Conservation (phyloP, 1,284 basidiomycete species). For the Ustilago shanxiensis region DNA sequence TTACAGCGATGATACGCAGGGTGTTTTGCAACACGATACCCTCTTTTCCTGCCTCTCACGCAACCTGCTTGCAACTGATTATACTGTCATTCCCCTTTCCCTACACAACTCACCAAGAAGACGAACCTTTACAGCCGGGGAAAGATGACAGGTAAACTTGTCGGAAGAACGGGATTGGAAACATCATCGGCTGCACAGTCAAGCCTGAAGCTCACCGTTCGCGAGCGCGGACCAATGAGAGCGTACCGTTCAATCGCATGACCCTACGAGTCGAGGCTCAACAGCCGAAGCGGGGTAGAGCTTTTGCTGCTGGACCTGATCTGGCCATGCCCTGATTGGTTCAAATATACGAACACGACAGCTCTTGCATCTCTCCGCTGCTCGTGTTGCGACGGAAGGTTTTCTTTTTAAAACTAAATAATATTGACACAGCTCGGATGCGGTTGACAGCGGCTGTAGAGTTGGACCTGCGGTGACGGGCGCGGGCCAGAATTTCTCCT, state of each 20-base stretch:
- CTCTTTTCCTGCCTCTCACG: no score
- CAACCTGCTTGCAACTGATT: no score
- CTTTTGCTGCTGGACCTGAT: not conserved
- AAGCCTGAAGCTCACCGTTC: not conserved
- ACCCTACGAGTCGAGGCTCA: not conserved
- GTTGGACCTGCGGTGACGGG: constrained; percentile 12
- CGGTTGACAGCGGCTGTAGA: constrained; percentile 14
- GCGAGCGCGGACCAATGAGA: no score
- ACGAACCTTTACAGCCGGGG: not conserved
- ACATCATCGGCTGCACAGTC: not conserved
- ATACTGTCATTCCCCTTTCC: no score
- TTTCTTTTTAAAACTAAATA: not conserved
- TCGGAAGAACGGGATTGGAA: not conserved
- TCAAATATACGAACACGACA: not conserved
- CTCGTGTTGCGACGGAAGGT: not conserved
- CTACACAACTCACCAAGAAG: no score
- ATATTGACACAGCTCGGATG: constrained; percentile 11
- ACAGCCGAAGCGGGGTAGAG: not conserved
- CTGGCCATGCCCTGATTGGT: not conserved
- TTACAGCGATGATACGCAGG: not conserved
- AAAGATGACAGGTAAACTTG: not conserved
- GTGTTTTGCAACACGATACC: no score
- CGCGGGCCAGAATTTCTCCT: not conserved
- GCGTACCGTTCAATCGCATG: no score
- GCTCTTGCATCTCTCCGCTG: not conserved